Percentiles rank a stretch among this genome's conserved stretches.
These are phyloP conservation scores for Phytophthora parvispora DNA, from an alignment of 352 stramenopile genomes.

Conservation along the genomic window DNA sequence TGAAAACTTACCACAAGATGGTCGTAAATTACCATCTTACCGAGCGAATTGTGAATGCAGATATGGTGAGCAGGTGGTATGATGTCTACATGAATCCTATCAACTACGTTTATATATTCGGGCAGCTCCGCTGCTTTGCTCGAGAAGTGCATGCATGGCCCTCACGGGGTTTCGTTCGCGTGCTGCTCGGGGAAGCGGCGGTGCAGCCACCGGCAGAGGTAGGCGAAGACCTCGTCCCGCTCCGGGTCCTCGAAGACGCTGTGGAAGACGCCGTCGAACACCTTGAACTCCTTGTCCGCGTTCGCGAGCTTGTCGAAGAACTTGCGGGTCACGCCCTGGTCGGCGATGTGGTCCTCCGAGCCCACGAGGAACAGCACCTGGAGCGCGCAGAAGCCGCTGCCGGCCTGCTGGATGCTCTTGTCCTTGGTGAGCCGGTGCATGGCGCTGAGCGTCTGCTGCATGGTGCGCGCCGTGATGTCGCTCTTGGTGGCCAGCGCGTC, in stretches of 20 bases:
- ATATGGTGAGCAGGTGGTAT: too few relatives aligned
- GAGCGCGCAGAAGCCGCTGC: conserved; percentile 22
- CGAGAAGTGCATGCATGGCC: neutral
- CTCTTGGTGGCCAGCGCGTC: conserved; percentile 58
- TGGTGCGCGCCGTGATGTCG: conserved; percentile 48
- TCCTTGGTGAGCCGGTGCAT: conserved; percentile 35
- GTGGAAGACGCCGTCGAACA: conserved; percentile 60
- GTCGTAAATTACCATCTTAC: too few relatives aligned
- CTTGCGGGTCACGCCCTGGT: conserved; percentile 23
- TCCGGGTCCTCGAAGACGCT: conserved; percentile 64
- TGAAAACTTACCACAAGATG: too few relatives aligned
- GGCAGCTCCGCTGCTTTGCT: too few relatives aligned
- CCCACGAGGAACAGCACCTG: conserved; percentile 46
- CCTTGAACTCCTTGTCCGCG: conserved; percentile 60
- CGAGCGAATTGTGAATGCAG: too few relatives aligned
- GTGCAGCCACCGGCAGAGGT: conserved; percentile 25
- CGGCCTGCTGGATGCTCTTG: conserved; percentile 16
- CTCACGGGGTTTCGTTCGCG: neutral
- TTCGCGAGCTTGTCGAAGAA: conserved; percentile 51
- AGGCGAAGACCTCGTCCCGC: conserved; percentile 30
- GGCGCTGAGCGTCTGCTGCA: conserved; percentile 37
- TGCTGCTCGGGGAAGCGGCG: conserved; percentile 18
- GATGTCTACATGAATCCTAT: conserved; percentile 15
- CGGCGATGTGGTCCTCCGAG: conserved; percentile 52
- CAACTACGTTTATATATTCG: conserved; percentile 16